phyloP scores from a whole-genome alignment of 1,139 yeast species.

The Yamadazyma trypodendri region DNA sequence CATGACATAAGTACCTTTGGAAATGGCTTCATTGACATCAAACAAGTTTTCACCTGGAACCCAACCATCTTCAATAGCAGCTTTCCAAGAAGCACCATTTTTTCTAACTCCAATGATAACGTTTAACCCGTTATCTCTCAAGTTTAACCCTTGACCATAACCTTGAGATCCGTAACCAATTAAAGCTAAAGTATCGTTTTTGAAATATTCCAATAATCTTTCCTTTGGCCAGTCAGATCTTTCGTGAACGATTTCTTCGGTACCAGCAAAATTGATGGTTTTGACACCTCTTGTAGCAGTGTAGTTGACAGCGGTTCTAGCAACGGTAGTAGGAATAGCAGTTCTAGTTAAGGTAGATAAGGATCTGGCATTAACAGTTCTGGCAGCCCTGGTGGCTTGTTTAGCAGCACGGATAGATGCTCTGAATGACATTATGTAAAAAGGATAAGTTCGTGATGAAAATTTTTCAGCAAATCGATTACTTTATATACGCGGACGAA shows the following conservation, averaged over 20 bases:
- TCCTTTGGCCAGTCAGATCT: conserved; percentile 99
- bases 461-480: conserved; percentile 7
- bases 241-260: conserved; percentile 93
- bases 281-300: conserved; percentile 77
- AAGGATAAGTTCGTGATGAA: conserved; percentile 1
- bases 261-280: conserved; percentile 96
- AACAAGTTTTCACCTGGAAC: conserved; percentile 98
- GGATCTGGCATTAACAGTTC: conserved; percentile 63
- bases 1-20: conserved; percentile 92
- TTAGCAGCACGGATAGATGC: conserved; percentile 63
- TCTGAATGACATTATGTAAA: conserved; percentile 55
- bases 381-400: conserved; percentile 52
- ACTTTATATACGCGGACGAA: conserved; percentile 4
- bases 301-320: conserved; percentile 9
- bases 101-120: conserved; percentile 98
- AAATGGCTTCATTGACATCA: conserved; percentile 89
- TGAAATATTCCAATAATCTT: conserved; percentile 92
- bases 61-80: conserved; percentile 99
- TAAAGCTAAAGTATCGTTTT: conserved; percentile 94
- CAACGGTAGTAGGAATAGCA: conserved; percentile 36
- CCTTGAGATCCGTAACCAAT: conserved; percentile 99
- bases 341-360: conserved; percentile 57
- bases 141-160: conserved; percentile 98
- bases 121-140: conserved; percentile 97
- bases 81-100: conserved; percentile 99